A percentile compares a stretch with the other conserved stretches of the same genome.
phyloP scores from a whole-genome alignment of 371 early-diverging fungal species.

The Vairimorpha apis region DNA sequence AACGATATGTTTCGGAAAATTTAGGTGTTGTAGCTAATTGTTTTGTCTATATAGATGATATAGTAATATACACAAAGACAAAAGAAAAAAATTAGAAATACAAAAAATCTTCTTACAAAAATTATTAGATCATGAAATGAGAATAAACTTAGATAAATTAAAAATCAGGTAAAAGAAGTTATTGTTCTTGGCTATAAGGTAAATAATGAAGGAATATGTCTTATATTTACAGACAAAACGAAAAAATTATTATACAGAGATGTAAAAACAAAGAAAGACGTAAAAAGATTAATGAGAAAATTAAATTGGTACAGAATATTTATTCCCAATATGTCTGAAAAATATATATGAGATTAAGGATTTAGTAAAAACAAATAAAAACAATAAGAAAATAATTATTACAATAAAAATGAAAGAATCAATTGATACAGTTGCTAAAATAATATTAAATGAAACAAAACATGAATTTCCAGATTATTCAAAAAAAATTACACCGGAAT shows the following conservation, averaged over 20 bases:
- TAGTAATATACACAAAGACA: constrained; percentile 8
- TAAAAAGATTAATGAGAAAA: not conserved
- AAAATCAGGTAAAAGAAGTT: constrained; percentile 6
- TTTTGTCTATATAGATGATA: constrained; percentile 33
- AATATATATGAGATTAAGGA: not conserved
- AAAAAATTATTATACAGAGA: not conserved
- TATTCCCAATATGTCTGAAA: constrained; percentile 34
- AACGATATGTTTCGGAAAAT: not conserved
- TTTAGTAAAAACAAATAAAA: not conserved
- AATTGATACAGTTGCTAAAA: too few relatives aligned
- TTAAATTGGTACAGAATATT: constrained; percentile 23
- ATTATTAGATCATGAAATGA: constrained; percentile 6
- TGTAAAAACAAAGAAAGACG: constrained; percentile 7
- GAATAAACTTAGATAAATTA: constrained; percentile 12
- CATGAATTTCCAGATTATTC: constrained; percentile 27
- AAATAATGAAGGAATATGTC: not conserved
- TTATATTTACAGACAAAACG: not conserved
- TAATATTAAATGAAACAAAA: too few relatives aligned
- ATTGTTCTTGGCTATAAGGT: constrained; percentile 13
- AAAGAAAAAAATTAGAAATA: constrained; percentile 8
- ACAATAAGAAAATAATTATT: too few relatives aligned
- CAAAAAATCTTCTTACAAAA: not conserved
- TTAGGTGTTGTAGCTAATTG: not conserved
- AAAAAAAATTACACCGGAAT: constrained; percentile 28
- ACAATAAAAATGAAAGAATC: too few relatives aligned